Percentiles rank a stretch among this genome's conserved stretches.
These are phyloP conservation scores for Ogataea trehaloabstinens DNA, from an alignment of 805 yeast species.

Conservation along the genomic window DNA sequence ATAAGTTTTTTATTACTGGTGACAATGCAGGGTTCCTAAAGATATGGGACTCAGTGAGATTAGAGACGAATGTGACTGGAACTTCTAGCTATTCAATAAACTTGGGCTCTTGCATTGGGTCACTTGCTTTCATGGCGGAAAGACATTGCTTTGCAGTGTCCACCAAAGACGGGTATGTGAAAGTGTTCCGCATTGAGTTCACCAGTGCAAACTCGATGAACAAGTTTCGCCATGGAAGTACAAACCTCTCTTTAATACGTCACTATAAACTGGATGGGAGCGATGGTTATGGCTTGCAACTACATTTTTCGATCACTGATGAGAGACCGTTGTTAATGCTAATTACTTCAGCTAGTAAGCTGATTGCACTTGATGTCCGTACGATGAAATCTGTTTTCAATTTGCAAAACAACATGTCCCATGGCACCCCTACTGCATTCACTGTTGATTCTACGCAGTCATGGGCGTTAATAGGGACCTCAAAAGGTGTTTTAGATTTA, in stretches of 20 bases:
- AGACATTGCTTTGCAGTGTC: constrained; percentile 60
- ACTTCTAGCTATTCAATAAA: constrained; percentile 46
- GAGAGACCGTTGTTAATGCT: constrained; percentile 45
- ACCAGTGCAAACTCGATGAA: constrained; percentile 12
- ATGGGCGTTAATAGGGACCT: constrained; percentile 77
- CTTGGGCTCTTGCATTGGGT: constrained; percentile 48
- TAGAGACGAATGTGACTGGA: constrained; percentile 60
- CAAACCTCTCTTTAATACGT: constrained; percentile 34
- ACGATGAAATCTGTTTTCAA: constrained; percentile 43
- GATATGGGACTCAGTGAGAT: constrained; percentile 71
- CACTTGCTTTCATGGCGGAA: constrained; percentile 49
- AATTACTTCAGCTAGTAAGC: constrained; percentile 50
- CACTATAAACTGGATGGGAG: constrained; percentile 36
- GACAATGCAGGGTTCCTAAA: constrained; percentile 71
- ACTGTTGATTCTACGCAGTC: constrained; percentile 48
- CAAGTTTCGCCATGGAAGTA: constrained; percentile 15
- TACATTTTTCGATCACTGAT: constrained; percentile 40
- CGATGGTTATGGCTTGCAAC: constrained; percentile 40
- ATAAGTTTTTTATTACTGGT: constrained; percentile 70
- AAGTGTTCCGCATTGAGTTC: constrained; percentile 40
- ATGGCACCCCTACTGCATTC: constrained; percentile 67
- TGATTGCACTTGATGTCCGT: constrained; percentile 57
- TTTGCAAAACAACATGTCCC: constrained; percentile 54
- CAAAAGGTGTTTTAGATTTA: constrained; percentile 66
- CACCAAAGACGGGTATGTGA: constrained; percentile 45